Conservation (phyloP, 1,284 basidiomycete genomes). For the Wolfiporia cocos region DNA sequence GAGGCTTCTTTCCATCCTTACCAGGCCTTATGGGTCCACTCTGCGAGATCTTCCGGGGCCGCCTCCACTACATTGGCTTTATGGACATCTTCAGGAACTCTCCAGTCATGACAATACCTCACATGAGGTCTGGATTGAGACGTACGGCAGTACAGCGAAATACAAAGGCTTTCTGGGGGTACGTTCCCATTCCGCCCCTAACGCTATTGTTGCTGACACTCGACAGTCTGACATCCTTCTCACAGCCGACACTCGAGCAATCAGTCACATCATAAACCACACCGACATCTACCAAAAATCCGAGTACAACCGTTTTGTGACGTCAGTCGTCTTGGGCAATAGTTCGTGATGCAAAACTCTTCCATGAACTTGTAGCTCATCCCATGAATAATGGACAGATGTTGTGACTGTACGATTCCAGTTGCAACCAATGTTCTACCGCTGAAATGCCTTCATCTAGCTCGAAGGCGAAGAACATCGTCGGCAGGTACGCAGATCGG, state of each 20-base stretch:
- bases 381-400: background rate
- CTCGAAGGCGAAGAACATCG: conserved; percentile 12
- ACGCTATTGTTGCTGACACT: background rate
- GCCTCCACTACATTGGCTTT: background rate
- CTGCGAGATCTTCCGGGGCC: background rate
- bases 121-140: background rate
- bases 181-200: background rate
- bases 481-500: conserved; percentile 8
- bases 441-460: background rate
- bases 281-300: conserved; percentile 43
- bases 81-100: background rate
- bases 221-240: conserved; percentile 33
- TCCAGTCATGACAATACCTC: background rate
- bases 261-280: conserved; percentile 19
- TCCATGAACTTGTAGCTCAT: background rate
- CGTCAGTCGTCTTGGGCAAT: conserved; percentile 35
- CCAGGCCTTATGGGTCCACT: no score
- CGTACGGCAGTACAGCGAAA: background rate
- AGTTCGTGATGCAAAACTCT: conserved; percentile 23
- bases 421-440: background rate
- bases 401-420: conserved; percentile 1
- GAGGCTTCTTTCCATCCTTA: no score
- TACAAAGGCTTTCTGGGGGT: background rate
- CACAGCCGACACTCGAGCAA: conserved; percentile 34
- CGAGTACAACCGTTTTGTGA: conserved; percentile 25